Conservation (phyloP, 768 basidiomycete species). For the Boletus reticuloceps region DNA sequence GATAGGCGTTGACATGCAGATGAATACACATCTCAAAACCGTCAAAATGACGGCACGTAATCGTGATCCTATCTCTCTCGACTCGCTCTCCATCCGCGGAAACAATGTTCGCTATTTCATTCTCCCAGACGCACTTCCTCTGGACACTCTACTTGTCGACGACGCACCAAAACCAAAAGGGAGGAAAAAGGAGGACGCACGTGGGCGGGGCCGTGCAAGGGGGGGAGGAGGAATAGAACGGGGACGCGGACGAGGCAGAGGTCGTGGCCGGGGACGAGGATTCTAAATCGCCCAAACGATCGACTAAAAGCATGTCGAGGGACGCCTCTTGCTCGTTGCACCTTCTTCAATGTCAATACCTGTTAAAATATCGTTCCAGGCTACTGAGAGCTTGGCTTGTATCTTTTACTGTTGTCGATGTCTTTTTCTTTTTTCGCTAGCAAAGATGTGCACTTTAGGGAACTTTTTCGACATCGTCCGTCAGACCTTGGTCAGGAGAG, state of each 20-base stretch:
- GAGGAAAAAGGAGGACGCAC: constrained; percentile 80
- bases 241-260: constrained; percentile 55
- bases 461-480: too few species aligned
- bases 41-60: constrained; percentile 95
- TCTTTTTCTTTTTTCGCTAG: background rate
- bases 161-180: constrained; percentile 96
- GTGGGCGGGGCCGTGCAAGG: constrained; percentile 61
- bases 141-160: constrained; percentile 96
- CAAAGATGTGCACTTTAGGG: too few species aligned
- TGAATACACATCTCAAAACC: constrained; percentile 98
- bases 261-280: constrained; percentile 49
- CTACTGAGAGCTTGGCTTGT: constrained; percentile 21
- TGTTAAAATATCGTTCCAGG: constrained; percentile 22
- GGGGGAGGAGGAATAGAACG: constrained; percentile 35
- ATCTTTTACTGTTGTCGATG: constrained; percentile 11
- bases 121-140: constrained; percentile 93
- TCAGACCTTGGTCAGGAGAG: too few species aligned
- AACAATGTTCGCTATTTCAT: constrained; percentile 97
- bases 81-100: constrained; percentile 90
- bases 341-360: constrained; percentile 20
- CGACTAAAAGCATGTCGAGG: background rate
- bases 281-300: constrained; percentile 15
- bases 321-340: background rate
- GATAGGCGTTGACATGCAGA: constrained; percentile 96
- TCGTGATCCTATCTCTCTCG: constrained; percentile 82